phyloP scores from a whole-genome alignment of 2,329 filamentous ascomycete genomes.

The Xylaria sp. region DNA sequence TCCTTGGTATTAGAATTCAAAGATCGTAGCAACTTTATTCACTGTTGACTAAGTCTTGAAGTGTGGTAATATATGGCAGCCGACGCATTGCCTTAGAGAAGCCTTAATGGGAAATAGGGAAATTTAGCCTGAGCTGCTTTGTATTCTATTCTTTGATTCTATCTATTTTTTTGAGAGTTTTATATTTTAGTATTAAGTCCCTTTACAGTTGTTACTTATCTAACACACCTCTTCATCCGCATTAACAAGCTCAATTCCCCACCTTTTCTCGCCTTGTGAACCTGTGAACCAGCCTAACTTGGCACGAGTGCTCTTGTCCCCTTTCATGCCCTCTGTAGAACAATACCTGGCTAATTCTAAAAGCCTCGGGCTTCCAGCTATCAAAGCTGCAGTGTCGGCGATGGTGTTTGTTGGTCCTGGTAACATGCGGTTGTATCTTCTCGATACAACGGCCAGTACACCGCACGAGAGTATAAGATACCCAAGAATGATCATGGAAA shows the following conservation, averaged over 20 bases:
- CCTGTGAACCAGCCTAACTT: conserved; percentile 21
- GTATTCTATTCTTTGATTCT: no score
- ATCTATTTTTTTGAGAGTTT: no score
- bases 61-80: no score
- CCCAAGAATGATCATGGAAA: conserved; percentile 5
- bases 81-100: no score
- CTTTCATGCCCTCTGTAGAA: not conserved
- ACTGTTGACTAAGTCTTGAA: no score
- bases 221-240: not conserved
- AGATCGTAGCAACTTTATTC: no score
- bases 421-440: not conserved
- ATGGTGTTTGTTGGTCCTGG: conserved; percentile 11
- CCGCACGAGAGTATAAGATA: conserved; percentile 11
- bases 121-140: no score
- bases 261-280: conserved; percentile 6
- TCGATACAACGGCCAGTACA: not conserved
- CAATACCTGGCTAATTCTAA: conserved; percentile 1
- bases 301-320: conserved; percentile 3
- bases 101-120: no score
- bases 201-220: no score
- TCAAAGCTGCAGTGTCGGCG: conserved; percentile 3
- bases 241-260: conserved; percentile 18
- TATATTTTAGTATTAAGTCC: no score
- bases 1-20: no score
- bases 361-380: conserved; percentile 12